A percentile compares a stretch with the other conserved stretches of the same genome.
phyloP scores from a whole-genome alignment of 1,139 yeast species.

The Yamadazyma trypodendri region DNA sequence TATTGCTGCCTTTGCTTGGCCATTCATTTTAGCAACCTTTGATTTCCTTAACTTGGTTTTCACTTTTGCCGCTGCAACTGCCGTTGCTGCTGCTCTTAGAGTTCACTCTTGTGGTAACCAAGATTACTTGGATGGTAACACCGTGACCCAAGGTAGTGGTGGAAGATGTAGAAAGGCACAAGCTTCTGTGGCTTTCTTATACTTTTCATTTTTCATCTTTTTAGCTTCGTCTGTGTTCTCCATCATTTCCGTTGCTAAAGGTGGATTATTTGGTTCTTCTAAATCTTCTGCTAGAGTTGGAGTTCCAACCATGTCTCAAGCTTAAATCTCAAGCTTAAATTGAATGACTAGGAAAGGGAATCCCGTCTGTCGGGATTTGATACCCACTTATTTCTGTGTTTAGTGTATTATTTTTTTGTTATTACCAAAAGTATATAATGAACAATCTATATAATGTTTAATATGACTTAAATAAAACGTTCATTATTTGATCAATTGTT shows the following conservation, averaged over 20 bases:
- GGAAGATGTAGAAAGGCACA: slow-evolving; percentile 96
- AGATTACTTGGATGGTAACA: slow-evolving; percentile 60
- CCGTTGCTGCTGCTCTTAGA: slow-evolving; percentile 86
- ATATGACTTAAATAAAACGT: neutral
- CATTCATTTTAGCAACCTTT: slow-evolving; percentile 65
- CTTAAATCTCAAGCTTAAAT: too few relatives aligned
- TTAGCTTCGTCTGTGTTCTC: slow-evolving; percentile 69
- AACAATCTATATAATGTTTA: slow-evolving; percentile 2
- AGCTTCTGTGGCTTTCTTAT: slow-evolving; percentile 87
- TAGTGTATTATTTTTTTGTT: slow-evolving; percentile 11
- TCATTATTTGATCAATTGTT: too few relatives aligned
- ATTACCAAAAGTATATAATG: slow-evolving; percentile 5
- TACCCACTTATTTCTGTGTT: slow-evolving; percentile 8
- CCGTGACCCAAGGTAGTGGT: slow-evolving; percentile 68
- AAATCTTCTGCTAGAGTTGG: slow-evolving; percentile 65
- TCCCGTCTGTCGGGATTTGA: too few relatives aligned
- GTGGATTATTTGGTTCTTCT: slow-evolving; percentile 73
- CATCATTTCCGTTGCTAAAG: slow-evolving; percentile 52
- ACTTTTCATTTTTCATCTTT: slow-evolving; percentile 78
- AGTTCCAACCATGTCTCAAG: slow-evolving; percentile 87
- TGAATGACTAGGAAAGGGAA: too few relatives aligned
- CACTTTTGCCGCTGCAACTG: slow-evolving; percentile 92
- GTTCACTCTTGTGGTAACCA: slow-evolving; percentile 80
- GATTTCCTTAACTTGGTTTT: slow-evolving; percentile 89
- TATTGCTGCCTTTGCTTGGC: slow-evolving; percentile 81